Percentiles rank a stretch among this genome's conserved stretches.
Evolutionary conservation across 352 stramenopile species (phyloP).

Genomic region (Pythium biforme): DNA sequence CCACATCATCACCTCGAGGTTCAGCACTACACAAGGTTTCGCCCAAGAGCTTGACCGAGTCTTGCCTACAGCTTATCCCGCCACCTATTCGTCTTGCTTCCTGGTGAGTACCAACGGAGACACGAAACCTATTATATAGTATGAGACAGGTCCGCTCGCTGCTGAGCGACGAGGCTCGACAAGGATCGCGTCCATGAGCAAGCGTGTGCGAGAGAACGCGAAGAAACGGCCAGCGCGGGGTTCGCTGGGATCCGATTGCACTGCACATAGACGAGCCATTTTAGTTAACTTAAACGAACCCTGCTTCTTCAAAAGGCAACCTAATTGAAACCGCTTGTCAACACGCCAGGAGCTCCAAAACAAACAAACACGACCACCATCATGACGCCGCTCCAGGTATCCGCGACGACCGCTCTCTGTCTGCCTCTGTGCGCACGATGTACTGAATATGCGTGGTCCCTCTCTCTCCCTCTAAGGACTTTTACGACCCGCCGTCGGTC

Average conservation of each 20-base stretch:
- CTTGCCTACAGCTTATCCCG: neutral
- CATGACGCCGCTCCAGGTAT: slow-evolving; percentile 16
- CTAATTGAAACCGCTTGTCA: neutral
- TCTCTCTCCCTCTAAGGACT: slow-evolving; percentile 14
- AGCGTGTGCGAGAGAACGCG: too few relatives aligned
- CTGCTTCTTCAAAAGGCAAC: neutral
- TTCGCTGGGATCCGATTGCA: neutral
- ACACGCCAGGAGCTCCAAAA: neutral
- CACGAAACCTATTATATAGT: too few relatives aligned
- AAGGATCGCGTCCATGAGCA: too few relatives aligned
- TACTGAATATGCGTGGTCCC: neutral
- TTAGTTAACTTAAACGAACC: neutral
- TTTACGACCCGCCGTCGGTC: slow-evolving; percentile 24
- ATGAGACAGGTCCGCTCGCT: too few relatives aligned
- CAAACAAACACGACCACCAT: neutral
- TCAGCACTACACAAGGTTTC: neutral
- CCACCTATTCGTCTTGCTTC: slow-evolving; percentile 1
- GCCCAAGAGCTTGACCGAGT: neutral
- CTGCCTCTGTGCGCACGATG: neutral
- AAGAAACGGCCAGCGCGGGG: too few relatives aligned
- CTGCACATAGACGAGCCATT: neutral
- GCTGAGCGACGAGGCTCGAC: too few relatives aligned
- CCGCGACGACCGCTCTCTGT: neutral
- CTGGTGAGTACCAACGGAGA: slow-evolving; percentile 10
- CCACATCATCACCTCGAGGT: too few relatives aligned